Base-by-base conservation (phyloP, 1,284 basidiomycete genomes). In the Pterulicium gracile region DNA sequence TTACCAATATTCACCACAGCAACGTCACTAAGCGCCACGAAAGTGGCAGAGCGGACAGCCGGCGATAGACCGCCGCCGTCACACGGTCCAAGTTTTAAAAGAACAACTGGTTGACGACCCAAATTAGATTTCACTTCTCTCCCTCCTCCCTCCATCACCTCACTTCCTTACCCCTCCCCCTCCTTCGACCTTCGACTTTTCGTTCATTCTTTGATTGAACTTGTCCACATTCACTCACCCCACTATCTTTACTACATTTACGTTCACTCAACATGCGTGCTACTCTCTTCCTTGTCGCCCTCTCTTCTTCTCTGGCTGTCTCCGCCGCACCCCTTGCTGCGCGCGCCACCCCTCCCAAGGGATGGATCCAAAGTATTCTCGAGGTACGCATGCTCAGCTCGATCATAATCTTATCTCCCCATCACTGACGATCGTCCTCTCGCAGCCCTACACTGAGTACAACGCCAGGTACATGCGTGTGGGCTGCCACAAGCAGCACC, bases 401-500 rank as follows among this genome's bases (percentile, higher is more conserved):
- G 46, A 36, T 21, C 35, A 20, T 17, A 14, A 46, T 41, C 21
- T 42, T 27, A 19, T 49, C 42, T 43, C 49, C 20, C 44, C 21
- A 14, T 13, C 24, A 15, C 19, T 42, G 19, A 44, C 24, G 46
- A n/a, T 43, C 40, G 49, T 24, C 42, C 12, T 34, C 60, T 61
- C 54, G 56, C 63, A 73, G 64, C 48, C 70, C 32, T 88, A 88
- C 64, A 55, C 64, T 41, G 56, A 51, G 34, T 89, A 88, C 65
- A 81, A 87, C 66, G 56, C 61, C 39, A 75, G 87, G 47, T 82
- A 81, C 67, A 54, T 74, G 45, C 69, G 70, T 24, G 59, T 87
- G 51, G 65, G 63, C 45, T 84, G 81, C 61, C 58, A 76, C 50
- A 55, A 56, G 49, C 61, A 86, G 64, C 82, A 88, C 64, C 65